Evolutionary conservation across 83 land plant genomes (phyloP).

Genomic region (Picea mariana): DNA sequence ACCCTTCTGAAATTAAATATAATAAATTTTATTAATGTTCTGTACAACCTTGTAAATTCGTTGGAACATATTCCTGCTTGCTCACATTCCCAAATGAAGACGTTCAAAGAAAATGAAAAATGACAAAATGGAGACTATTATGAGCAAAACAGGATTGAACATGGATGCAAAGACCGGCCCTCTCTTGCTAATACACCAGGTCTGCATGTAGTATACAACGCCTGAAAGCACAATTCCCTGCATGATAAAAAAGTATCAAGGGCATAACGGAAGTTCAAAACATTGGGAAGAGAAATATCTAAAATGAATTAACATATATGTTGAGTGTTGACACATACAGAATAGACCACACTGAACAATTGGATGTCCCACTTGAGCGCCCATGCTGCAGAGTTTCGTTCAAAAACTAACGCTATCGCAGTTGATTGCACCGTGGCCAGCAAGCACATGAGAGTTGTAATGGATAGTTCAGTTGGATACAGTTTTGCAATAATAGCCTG

Average conservation of each 20-base stretch:
- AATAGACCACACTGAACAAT: slow-evolving; percentile 42
- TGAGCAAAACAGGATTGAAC: not conserved
- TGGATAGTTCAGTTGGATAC: slow-evolving; percentile 38
- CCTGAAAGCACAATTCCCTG: slow-evolving; percentile 11
- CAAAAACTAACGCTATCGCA: slow-evolving; percentile 25
- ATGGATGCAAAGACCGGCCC: slow-evolving; percentile 8
- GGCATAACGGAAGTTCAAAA: too few species aligned
- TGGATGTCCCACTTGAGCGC: slow-evolving; percentile 46
- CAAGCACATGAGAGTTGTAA: slow-evolving; percentile 43
- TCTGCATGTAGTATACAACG: not conserved
- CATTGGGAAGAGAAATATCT: too few species aligned
- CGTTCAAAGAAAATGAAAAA: not conserved
- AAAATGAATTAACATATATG: too few species aligned
- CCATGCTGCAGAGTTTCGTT: slow-evolving; percentile 42
- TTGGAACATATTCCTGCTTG: not conserved
- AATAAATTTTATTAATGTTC: not conserved
- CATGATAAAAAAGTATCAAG: not conserved
- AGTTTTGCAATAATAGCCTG: slow-evolving; percentile 23
- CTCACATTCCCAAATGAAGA: not conserved
- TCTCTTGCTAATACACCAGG: not conserved
- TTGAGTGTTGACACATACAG: slow-evolving; percentile 30
- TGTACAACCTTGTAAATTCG: not conserved
- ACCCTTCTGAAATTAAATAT: not conserved
- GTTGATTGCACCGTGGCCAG: slow-evolving; percentile 48
- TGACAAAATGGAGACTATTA: not conserved